These are phyloP conservation scores for Boletellus deceptivus DNA, from an alignment of 1,284 basidiomycete genomes.

Conservation along the genomic window DNA sequence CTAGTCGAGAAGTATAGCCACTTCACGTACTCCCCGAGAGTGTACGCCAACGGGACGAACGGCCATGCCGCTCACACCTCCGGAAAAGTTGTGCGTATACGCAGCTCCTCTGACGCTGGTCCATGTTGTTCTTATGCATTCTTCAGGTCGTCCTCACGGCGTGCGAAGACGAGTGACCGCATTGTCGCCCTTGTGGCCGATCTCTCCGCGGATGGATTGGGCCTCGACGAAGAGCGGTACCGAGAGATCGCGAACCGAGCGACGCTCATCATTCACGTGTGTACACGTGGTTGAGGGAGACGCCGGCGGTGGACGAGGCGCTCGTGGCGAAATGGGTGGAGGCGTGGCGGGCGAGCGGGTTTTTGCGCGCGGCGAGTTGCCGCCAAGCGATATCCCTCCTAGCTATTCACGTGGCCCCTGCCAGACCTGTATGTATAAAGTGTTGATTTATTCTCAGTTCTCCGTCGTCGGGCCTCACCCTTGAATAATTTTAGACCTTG, in stretches of 20 bases:
- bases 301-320: too few relatives aligned
- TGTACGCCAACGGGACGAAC: not conserved
- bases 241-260: slow-evolving; percentile 35
- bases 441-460: too few relatives aligned
- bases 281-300: slow-evolving; percentile 8
- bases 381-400: too few relatives aligned
- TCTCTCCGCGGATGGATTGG: slow-evolving; percentile 39
- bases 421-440: too few relatives aligned
- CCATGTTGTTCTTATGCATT: not conserved
- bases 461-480: too few relatives aligned
- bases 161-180: slow-evolving; percentile 36
- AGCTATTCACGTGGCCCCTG: too few relatives aligned
- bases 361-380: too few relatives aligned
- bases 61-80: not conserved
- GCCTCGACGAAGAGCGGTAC: slow-evolving; percentile 39
- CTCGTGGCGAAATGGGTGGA: too few relatives aligned
- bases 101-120: not conserved
- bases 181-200: slow-evolving; percentile 46
- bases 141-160: slow-evolving; percentile 48
- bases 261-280: slow-evolving; percentile 49
- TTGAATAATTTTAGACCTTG: too few relatives aligned
- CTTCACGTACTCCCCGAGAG: slow-evolving; percentile 7
- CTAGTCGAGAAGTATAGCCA: slow-evolving; percentile 28
- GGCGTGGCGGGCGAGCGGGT: too few relatives aligned
- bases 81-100: slow-evolving; percentile 11